A percentile compares a stretch with the other conserved stretches of the same genome.
phyloP scores from a whole-genome alignment of 495 filamentous ascomycete genomes.

The Neurospora sp. region DNA sequence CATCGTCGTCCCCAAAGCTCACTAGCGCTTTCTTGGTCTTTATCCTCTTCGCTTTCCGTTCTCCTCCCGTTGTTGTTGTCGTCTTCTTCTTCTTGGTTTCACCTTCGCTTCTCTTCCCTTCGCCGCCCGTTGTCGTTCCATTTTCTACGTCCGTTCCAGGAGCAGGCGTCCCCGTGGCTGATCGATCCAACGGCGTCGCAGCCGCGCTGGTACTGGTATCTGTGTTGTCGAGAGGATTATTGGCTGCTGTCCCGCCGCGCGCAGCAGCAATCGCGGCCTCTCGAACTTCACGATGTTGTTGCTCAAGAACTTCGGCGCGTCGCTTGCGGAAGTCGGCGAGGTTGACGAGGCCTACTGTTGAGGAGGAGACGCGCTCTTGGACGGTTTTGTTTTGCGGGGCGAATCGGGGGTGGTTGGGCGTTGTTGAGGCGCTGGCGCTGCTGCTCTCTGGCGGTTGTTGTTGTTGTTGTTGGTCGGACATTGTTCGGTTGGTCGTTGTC shows the following conservation, averaged over 20 bases:
- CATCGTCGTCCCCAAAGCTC: constrained; percentile 33
- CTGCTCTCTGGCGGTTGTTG: too few species aligned
- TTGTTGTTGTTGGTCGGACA: background rate
- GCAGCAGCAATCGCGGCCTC: constrained; percentile 46
- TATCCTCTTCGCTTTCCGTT: background rate
- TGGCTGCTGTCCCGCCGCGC: background rate
- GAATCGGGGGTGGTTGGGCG: too few species aligned
- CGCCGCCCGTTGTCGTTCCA: constrained; percentile 1
- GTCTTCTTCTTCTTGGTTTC: constrained; percentile 34
- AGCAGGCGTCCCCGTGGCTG: constrained; percentile 27
- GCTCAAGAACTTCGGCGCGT: constrained; percentile 86
- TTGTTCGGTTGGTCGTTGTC: too few species aligned
- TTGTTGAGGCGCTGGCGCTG: too few species aligned
- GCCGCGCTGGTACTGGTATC: constrained; percentile 9
- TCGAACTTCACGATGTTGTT: constrained; percentile 75
- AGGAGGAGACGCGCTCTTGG: constrained; percentile 81
- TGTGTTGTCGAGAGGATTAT: background rate
- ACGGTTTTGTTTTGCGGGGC: constrained; percentile 70
- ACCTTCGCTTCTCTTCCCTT: constrained; percentile 34
- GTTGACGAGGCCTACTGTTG: constrained; percentile 87
- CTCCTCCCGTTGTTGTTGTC: constrained; percentile 9
- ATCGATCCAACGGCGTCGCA: constrained; percentile 27
- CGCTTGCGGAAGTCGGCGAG: constrained; percentile 95
- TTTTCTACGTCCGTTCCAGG: background rate
- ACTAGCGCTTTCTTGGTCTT: constrained; percentile 27